These are phyloP conservation scores for Colletotrichum eleusines DNA, from an alignment of 2,329 filamentous ascomycete genomes.

Conservation along the genomic window DNA sequence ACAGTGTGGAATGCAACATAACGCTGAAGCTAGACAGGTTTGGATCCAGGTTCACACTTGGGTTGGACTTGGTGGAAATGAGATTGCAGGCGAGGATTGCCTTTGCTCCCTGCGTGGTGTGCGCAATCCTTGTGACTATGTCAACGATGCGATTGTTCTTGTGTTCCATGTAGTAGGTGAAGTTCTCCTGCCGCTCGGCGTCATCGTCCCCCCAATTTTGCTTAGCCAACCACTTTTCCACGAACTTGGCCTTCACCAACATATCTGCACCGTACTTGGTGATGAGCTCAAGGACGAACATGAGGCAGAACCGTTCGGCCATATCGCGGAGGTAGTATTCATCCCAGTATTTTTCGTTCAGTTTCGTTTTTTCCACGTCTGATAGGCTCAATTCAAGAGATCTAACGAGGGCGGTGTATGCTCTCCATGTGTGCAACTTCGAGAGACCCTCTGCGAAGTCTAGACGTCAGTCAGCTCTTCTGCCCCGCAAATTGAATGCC, in stretches of 20 bases:
- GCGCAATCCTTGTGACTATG: conserved; percentile 63
- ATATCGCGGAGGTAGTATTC: conserved; percentile 73
- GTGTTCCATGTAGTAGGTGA: conserved; percentile 62
- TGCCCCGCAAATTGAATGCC: not conserved
- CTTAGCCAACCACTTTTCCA: conserved; percentile 79
- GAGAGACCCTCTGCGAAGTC: conserved; percentile 55
- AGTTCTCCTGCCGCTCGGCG: conserved; percentile 66
- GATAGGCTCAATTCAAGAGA: conserved; percentile 68
- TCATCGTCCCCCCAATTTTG: conserved; percentile 75
- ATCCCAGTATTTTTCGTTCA: conserved; percentile 69
- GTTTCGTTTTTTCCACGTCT: conserved; percentile 62
- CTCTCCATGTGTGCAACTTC: conserved; percentile 62
- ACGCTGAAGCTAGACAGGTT: conserved; percentile 48
- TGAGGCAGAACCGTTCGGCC: conserved; percentile 70
- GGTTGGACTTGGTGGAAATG: conserved; percentile 52
- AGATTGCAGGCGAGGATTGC: conserved; percentile 65
- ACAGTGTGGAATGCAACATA: conserved; percentile 52
- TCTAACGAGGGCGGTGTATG: conserved; percentile 69
- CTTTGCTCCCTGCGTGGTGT: conserved; percentile 63
- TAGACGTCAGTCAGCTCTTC: conserved; percentile 43
- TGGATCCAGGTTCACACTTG: conserved; percentile 28
- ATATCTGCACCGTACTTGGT: conserved; percentile 68
- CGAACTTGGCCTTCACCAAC: conserved; percentile 72
- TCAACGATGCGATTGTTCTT: conserved; percentile 66
- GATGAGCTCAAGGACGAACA: conserved; percentile 70